These are phyloP conservation scores for Cicer judaicum DNA, from an alignment of 306 rosid genomes.

Conservation along the genomic window DNA sequence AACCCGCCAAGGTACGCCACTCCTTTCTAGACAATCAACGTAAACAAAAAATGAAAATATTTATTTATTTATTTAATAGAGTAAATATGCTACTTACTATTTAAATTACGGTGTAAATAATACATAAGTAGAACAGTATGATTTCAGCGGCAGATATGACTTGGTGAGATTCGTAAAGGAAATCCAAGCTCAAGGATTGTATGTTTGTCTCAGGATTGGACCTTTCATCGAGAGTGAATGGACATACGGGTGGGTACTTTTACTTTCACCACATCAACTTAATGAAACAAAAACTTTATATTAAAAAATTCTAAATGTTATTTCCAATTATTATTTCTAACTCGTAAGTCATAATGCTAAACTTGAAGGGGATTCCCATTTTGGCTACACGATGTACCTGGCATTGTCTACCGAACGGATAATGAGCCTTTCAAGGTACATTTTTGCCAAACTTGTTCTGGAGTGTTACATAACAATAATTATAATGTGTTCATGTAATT, in stretches of 20 bases:
- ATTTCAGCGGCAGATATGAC: slow-evolving; percentile 71
- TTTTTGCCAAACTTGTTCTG: background rate
- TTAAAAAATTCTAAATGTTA: background rate
- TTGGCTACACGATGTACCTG: slow-evolving; percentile 85
- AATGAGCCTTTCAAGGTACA: slow-evolving; percentile 83
- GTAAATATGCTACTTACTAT: too few relatives aligned
- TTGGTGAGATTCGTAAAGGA: slow-evolving; percentile 72
- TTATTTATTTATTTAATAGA: too few relatives aligned
- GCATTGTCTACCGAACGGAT: slow-evolving; percentile 69
- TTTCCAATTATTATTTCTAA: background rate
- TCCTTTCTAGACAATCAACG: too few relatives aligned
- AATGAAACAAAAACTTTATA: background rate
- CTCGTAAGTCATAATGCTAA: background rate
- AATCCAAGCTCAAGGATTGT: slow-evolving; percentile 73
- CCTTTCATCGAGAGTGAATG: slow-evolving; percentile 94
- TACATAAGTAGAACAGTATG: slow-evolving; percentile 54
- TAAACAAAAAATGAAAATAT: too few relatives aligned
- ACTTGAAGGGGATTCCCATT: slow-evolving; percentile 78
- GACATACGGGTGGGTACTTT: slow-evolving; percentile 63
- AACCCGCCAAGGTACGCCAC: slow-evolving; percentile 52
- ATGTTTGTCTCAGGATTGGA: slow-evolving; percentile 83
- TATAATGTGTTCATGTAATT: background rate
- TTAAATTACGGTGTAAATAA: too few relatives aligned
- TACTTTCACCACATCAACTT: background rate
- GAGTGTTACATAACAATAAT: background rate